phyloP scores from a whole-genome alignment of 306 rosid species.

The Dryas alaskensis region DNA sequence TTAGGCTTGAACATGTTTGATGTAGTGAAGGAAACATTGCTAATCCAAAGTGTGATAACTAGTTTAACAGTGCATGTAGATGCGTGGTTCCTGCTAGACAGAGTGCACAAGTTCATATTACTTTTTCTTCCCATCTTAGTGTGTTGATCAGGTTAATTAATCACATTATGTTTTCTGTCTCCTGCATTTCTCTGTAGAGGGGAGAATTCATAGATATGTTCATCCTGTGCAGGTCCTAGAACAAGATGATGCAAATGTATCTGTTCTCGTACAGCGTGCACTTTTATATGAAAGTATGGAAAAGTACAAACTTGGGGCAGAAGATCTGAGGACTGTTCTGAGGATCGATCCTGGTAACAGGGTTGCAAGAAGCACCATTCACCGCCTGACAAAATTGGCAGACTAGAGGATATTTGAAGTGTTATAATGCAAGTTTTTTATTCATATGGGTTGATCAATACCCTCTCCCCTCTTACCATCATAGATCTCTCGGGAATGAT shows the following conservation, averaged over 20 bases:
- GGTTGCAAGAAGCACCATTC: slow-evolving; percentile 92
- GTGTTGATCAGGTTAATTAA: background rate
- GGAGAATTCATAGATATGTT: slow-evolving; percentile 22
- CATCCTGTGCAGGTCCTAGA: slow-evolving; percentile 63
- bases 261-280: slow-evolving; percentile 92
- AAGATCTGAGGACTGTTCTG: slow-evolving; percentile 84
- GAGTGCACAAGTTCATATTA: background rate
- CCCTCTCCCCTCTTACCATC: slow-evolving; percentile 25
- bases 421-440: slow-evolving; percentile 2
- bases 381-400: slow-evolving; percentile 82
- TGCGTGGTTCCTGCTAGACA: background rate
- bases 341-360: slow-evolving; percentile 87
- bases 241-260: slow-evolving; percentile 55
- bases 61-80: background rate
- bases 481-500: slow-evolving; percentile 30
- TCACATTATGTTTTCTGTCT: slow-evolving; percentile 5
- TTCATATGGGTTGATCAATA: slow-evolving; percentile 26
- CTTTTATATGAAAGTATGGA: slow-evolving; percentile 97
- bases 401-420: slow-evolving; percentile 37
- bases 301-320: slow-evolving; percentile 94
- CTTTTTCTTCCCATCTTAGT: background rate
- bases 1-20: background rate
- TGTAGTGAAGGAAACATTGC: background rate
- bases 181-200: slow-evolving; percentile 14
- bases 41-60: background rate